Conservation (phyloP, 192 early-diverging fungal species). For the Dissophora ornata region DNA sequence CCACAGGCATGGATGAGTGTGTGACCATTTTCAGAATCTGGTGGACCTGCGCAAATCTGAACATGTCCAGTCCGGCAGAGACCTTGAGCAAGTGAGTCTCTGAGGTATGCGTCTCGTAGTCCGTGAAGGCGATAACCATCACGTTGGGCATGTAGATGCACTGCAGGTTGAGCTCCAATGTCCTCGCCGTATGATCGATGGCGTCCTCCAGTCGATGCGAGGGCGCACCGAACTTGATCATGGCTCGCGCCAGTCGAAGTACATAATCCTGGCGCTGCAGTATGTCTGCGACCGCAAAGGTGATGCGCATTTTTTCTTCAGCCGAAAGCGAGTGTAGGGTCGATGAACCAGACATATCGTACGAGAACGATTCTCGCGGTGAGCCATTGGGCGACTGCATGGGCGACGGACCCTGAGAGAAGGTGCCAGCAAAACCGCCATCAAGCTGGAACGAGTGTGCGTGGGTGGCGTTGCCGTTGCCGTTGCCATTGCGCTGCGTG, state of each 20-base stretch:
- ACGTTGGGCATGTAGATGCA: constrained; percentile 78
- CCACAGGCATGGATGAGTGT: constrained; percentile 72
- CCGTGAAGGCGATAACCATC: constrained; percentile 79
- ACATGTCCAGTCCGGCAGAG: constrained; percentile 74
- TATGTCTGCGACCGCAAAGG: constrained; percentile 74
- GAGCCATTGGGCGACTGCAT: constrained; percentile 38
- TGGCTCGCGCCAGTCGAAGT: constrained; percentile 66
- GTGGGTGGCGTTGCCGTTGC: background rate
- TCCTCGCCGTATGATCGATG: constrained; percentile 63
- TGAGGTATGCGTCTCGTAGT: constrained; percentile 76
- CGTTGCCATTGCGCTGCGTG: constrained; percentile 3
- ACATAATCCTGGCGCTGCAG: constrained; percentile 77
- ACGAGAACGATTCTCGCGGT: constrained; percentile 39
- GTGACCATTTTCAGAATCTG: constrained; percentile 71
- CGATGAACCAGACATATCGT: constrained; percentile 11
- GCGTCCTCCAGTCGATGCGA: constrained; percentile 72
- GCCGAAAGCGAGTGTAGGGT: constrained; percentile 44
- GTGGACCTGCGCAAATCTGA: constrained; percentile 74
- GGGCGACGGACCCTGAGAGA: constrained; percentile 29
- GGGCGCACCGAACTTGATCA: constrained; percentile 78
- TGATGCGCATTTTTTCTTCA: constrained; percentile 65
- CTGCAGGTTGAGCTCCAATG: constrained; percentile 72
- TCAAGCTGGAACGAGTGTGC: constrained; percentile 8
- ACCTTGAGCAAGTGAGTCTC: constrained; percentile 81
- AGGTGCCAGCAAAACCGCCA: constrained; percentile 2